These are phyloP conservation scores for Epicoccum nigrum DNA, from an alignment of 2,329 filamentous ascomycete species.

Conservation along the genomic window DNA sequence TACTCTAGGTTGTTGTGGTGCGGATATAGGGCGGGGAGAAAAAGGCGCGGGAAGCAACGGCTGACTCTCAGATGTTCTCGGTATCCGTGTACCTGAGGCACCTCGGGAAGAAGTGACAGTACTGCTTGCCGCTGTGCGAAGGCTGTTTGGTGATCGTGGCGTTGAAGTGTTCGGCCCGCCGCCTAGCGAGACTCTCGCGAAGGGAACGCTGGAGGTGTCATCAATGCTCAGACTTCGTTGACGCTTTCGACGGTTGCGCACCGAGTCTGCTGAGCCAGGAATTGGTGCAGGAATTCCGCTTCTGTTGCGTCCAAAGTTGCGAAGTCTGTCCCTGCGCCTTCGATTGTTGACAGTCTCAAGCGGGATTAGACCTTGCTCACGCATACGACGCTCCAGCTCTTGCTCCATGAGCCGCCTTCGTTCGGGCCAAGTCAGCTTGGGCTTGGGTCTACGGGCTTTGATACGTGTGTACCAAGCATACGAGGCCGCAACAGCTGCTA, in stretches of 20 bases:
- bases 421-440: neutral
- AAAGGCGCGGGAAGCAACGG: neutral
- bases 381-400: neutral
- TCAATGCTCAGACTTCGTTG: neutral
- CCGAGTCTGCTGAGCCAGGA: neutral
- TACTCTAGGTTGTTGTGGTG: no score
- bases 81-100: neutral
- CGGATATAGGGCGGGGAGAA: neutral
- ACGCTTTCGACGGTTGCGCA: neutral
- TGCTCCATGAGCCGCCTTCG: neutral
- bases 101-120: no score
- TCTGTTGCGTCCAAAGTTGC: no score
- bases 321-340: neutral
- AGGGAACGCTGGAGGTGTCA: neutral
- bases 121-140: neutral
- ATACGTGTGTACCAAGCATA: slow-evolving; percentile 1
- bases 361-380: neutral
- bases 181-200: neutral
- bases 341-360: neutral
- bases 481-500: neutral
- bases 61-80: neutral
- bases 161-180: neutral
- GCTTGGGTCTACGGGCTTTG: neutral
- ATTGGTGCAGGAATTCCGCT: no score
- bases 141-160: neutral